phyloP scores from a whole-genome alignment of 2,329 filamentous ascomycete species.

The Trichoderma oligosporum region DNA sequence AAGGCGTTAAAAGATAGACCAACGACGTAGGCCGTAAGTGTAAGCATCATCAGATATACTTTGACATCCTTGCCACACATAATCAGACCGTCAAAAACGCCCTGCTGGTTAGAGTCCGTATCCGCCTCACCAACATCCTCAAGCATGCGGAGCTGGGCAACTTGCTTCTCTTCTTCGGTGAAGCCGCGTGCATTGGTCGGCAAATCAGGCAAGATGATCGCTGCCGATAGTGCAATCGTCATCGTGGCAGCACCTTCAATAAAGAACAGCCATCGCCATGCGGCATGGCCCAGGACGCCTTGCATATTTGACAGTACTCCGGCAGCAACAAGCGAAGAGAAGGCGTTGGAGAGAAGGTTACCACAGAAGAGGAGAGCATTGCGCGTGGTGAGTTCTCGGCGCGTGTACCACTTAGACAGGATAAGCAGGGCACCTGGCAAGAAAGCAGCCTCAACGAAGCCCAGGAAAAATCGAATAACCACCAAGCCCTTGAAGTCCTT shows the following conservation, averaged over 20 bases:
- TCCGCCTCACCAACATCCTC: conserved; percentile 58
- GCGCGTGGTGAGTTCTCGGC: conserved; percentile 51
- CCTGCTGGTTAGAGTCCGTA: conserved; percentile 47
- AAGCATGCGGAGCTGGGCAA: conserved; percentile 53
- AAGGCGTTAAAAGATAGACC: conserved; percentile 57
- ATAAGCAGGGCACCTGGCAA: conserved; percentile 61
- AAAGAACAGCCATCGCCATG: conserved; percentile 61
- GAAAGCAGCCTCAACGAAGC: conserved; percentile 62
- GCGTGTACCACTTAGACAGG: conserved; percentile 64
- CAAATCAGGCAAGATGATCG: conserved; percentile 51
- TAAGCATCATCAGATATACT: conserved; percentile 62
- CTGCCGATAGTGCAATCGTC: conserved; percentile 43
- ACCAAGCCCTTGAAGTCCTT: conserved; percentile 54
- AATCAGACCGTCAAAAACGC: conserved; percentile 49
- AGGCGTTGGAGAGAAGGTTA: conserved; percentile 57
- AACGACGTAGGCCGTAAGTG: conserved; percentile 58
- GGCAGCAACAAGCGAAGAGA: conserved; percentile 55
- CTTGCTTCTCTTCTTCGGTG: conserved; percentile 52
- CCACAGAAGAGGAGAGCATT: conserved; percentile 58
- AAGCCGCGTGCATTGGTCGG: conserved; percentile 57
- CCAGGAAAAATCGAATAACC: conserved; percentile 55
- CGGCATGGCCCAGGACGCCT: conserved; percentile 49
- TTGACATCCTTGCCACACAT: conserved; percentile 59
- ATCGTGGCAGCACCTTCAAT: conserved; percentile 55
- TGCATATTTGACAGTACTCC: conserved; percentile 59